Evolutionary conservation across 441 rosid genomes (phyloP).

Genomic region (Erodium texanum): DNA sequence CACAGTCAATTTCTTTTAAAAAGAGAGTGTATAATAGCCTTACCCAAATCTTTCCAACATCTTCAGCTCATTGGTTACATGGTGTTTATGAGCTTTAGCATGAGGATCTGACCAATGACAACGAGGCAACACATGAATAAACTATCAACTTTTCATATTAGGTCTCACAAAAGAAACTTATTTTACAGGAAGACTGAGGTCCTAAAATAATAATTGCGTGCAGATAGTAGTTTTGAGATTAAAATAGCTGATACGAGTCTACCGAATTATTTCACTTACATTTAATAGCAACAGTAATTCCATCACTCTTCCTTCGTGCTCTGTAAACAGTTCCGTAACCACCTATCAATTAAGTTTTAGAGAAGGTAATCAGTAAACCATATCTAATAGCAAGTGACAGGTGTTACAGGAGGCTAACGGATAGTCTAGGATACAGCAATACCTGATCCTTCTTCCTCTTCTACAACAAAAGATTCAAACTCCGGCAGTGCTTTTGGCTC

Average conservation of each 20-base stretch:
- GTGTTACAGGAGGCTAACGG: conserved; percentile 3
- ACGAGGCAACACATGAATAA: conserved; percentile 10
- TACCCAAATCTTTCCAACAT: conserved; percentile 94
- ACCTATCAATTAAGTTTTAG: conserved; percentile 42
- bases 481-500: conserved; percentile 42
- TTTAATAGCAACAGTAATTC: conserved; percentile 71
- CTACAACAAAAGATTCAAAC: conserved; percentile 64
- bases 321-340: conserved; percentile 91
- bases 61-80: conserved; percentile 56
- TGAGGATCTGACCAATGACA: conserved; percentile 59
- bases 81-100: conserved; percentile 59
- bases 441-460: conserved; percentile 89
- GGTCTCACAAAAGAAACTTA: not conserved
- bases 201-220: not conserved
- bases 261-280: conserved; percentile 38
- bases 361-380: conserved; percentile 14
- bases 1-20: not conserved
- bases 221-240: not conserved
- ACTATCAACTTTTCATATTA: not conserved
- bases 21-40: conserved; percentile 13
- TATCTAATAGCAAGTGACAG: not conserved
- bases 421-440: conserved; percentile 12
- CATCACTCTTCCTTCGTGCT: conserved; percentile 63
- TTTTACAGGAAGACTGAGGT: not conserved
- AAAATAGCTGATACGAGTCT: conserved; percentile 7